Conservation (phyloP, 345 rosid genomes). For the Arabis alpina region DNA sequence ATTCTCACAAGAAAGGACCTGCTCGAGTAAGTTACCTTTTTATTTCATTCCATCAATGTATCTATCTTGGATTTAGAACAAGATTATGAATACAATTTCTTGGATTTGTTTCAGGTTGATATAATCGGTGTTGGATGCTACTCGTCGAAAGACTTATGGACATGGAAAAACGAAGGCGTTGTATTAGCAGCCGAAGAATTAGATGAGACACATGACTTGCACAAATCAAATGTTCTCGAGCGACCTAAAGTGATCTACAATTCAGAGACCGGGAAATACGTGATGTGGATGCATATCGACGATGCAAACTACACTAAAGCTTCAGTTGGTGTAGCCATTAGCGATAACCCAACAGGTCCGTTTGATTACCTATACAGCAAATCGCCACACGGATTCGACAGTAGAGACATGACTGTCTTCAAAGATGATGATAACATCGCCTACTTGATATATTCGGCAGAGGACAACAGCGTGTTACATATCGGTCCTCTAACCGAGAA, state of each 20-base stretch:
- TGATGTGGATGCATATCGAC: constrained; percentile 98
- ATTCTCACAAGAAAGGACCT: constrained; percentile 68
- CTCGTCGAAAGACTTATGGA: constrained; percentile 92
- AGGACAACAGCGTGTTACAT: constrained; percentile 87
- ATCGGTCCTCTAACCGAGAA: constrained; percentile 72
- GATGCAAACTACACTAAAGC: constrained; percentile 95
- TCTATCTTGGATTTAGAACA: constrained; percentile 10
- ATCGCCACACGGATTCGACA: constrained; percentile 78
- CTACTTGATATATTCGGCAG: constrained; percentile 82
- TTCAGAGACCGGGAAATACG: constrained; percentile 68
- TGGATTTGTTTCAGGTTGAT: constrained; percentile 68
- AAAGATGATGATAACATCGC: constrained; percentile 81
- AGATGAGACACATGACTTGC: constrained; percentile 76
- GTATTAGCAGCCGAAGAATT: constrained; percentile 77
- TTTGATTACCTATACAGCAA: constrained; percentile 72
- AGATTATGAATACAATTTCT: background rate
- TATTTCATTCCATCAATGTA: background rate
- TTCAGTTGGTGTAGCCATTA: constrained; percentile 69
- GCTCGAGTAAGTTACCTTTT: constrained; percentile 67
- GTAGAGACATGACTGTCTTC: constrained; percentile 95
- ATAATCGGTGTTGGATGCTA: constrained; percentile 95
- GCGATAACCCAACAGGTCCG: constrained; percentile 85
- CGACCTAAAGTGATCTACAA: constrained; percentile 93
- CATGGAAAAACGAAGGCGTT: constrained; percentile 91
- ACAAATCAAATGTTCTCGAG: constrained; percentile 86